Conservation (phyloP, 139 green algal species). For the Volvox reticuliferus region DNA sequence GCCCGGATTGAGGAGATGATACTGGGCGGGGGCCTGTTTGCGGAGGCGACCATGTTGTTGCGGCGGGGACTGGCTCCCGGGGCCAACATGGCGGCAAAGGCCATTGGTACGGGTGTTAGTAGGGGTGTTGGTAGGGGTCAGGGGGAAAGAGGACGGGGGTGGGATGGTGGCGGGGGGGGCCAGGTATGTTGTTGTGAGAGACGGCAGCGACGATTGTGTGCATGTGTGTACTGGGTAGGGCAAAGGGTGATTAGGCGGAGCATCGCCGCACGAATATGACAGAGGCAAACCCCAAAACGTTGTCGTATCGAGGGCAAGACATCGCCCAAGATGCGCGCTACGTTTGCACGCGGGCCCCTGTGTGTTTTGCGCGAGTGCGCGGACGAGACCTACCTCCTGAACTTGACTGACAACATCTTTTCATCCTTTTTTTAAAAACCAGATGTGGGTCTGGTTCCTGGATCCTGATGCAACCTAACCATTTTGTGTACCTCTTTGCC, state of each 20-base stretch:
- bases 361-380: too few relatives aligned
- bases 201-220: neutral
- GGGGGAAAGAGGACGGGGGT: too few relatives aligned
- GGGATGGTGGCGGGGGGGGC: neutral
- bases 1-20: conserved; percentile 88
- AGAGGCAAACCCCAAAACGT: neutral
- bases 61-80: conserved; percentile 54
- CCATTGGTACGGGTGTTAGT: conserved; percentile 67
- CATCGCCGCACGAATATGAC: neutral
- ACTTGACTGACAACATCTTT: too few relatives aligned
- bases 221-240: neutral
- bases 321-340: too few relatives aligned
- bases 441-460: too few relatives aligned
- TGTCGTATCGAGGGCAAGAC: too few relatives aligned
- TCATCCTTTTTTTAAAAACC: too few relatives aligned
- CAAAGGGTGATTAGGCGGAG: neutral
- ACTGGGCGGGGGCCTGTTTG: conserved; percentile 59
- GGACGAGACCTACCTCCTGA: too few relatives aligned
- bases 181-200: neutral
- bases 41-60: conserved; percentile 76
- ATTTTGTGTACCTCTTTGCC: too few relatives aligned
- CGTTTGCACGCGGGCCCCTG: too few relatives aligned
- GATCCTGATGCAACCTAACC: too few relatives aligned
- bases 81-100: conserved; percentile 71
- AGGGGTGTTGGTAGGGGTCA: neutral